Evolutionary conservation across 768 basidiomycete genomes (phyloP), one percentile per base, ranked within the genome.

Genomic region (Suillus clintonianus): DNA sequence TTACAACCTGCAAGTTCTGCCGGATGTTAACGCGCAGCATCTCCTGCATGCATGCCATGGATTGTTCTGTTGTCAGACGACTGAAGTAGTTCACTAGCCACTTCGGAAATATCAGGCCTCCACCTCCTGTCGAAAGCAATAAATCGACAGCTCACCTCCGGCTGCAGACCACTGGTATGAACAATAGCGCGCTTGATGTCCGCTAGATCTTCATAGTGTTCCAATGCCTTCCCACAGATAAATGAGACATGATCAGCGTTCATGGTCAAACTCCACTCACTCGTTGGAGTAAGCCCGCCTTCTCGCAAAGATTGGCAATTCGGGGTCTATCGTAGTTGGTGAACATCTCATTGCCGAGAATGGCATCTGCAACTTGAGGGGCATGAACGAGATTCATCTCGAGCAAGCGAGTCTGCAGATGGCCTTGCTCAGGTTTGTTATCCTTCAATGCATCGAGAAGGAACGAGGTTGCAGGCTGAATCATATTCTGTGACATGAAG

Each of bases 401-500:
- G 54, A 99, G 82, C 15, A 99, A 85, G 64, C 96, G 91, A 0
- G 97, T 99, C 78, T 99, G 97, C 15, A 99, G 81, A 68, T 91
- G 95, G 0, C 88, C 97, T 73, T 99, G 97, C 76, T 99, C 97
- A 0, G 96, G 93, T 74, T 92, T 92, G 82, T 99, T 99, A 62
- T 99, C 97, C 81, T 99, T 99, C 70, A 99, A 83, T 24, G 96
- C 97, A 72, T 99, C 97, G 63, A 99, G 80, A 55, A 99, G 81
- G 89, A 99, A 99, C 1, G 95, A 96, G 0, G 97, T 99, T 6
- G 97, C 97, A 22, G 96, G 97, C 76, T 99, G 97, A 63, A 99
- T 96, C 95, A 99, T 94, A 79, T 98, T 99, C 75, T 97, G 96
- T 0, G 92, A 91, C 95, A 98, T 97, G 83, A 99, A 99, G 70